These are phyloP conservation scores for Angomonas ambiguus DNA, from an alignment of 208 protist genomes.

Conservation along the genomic window DNA sequence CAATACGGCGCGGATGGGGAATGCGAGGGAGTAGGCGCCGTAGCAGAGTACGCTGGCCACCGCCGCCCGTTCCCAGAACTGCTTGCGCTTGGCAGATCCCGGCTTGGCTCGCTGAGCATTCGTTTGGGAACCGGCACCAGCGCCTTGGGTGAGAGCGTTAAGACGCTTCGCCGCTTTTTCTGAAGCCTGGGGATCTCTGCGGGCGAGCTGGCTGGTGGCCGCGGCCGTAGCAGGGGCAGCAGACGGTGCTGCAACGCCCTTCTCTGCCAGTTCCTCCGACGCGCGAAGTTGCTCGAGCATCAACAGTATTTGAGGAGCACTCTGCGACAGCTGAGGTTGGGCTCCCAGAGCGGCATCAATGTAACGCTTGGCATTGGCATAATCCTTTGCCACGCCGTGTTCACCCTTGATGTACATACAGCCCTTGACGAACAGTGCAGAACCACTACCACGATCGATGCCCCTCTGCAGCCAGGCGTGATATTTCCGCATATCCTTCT, in stretches of 20 bases:
- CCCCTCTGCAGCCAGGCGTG: slow-evolving; percentile 83
- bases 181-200: background rate
- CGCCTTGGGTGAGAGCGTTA: slow-evolving; percentile 32
- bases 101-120: slow-evolving; percentile 24
- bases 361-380: slow-evolving; percentile 66
- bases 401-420: slow-evolving; percentile 86
- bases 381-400: slow-evolving; percentile 68
- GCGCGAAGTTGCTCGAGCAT: slow-evolving; percentile 64
- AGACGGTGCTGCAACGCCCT: slow-evolving; percentile 3
- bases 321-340: slow-evolving; percentile 64
- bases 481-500: slow-evolving; percentile 68
- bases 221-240: background rate
- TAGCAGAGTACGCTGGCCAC: slow-evolving; percentile 49
- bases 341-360: slow-evolving; percentile 50
- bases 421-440: slow-evolving; percentile 82
- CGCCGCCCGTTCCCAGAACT: slow-evolving; percentile 75
- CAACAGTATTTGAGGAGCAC: slow-evolving; percentile 48
- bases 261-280: slow-evolving; percentile 37
- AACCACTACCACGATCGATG: slow-evolving; percentile 78
- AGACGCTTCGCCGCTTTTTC: slow-evolving; percentile 27
- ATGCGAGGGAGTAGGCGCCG: slow-evolving; percentile 65
- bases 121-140: slow-evolving; percentile 4
- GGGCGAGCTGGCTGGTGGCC: background rate
- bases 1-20: slow-evolving; percentile 73
- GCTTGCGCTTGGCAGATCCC: slow-evolving; percentile 32